phyloP scores from a whole-genome alignment of 768 basidiomycete species.

The Tephrocybe rancida region DNA sequence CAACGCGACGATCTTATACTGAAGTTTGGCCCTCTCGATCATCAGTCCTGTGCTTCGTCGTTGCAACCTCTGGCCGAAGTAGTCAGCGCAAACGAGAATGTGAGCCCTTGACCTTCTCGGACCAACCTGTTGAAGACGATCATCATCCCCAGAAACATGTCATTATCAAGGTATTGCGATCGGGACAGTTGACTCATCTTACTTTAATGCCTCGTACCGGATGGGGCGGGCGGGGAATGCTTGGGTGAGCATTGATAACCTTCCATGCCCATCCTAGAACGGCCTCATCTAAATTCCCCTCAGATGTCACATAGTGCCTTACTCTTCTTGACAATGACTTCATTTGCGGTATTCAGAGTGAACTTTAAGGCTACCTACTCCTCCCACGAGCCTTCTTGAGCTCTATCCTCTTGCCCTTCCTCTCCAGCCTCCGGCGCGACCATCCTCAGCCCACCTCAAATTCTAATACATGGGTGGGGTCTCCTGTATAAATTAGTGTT shows the following conservation, averaged over 20 bases:
- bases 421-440: too few relatives aligned
- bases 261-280: neutral
- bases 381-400: too few relatives aligned
- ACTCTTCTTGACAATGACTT: constrained; percentile 8
- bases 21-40: constrained; percentile 69
- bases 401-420: too few relatives aligned
- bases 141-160: constrained; percentile 53
- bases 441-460: too few relatives aligned
- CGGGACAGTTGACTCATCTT: constrained; percentile 45
- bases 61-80: constrained; percentile 72
- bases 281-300: constrained; percentile 6
- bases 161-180: constrained; percentile 57
- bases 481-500: too few relatives aligned
- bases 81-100: constrained; percentile 81
- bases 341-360: too few relatives aligned
- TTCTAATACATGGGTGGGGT: too few relatives aligned
- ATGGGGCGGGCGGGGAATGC: constrained; percentile 87
- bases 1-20: constrained; percentile 70
- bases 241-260: constrained; percentile 64
- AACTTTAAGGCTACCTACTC: too few relatives aligned
- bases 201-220: constrained; percentile 69
- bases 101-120: constrained; percentile 37
- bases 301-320: constrained; percentile 68
- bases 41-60: constrained; percentile 48
- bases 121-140: neutral